Evolutionary conservation across 164 flowering plant species (phyloP), one percentile per base, ranked within the genome.

Genomic region (Piper longum): DNA sequence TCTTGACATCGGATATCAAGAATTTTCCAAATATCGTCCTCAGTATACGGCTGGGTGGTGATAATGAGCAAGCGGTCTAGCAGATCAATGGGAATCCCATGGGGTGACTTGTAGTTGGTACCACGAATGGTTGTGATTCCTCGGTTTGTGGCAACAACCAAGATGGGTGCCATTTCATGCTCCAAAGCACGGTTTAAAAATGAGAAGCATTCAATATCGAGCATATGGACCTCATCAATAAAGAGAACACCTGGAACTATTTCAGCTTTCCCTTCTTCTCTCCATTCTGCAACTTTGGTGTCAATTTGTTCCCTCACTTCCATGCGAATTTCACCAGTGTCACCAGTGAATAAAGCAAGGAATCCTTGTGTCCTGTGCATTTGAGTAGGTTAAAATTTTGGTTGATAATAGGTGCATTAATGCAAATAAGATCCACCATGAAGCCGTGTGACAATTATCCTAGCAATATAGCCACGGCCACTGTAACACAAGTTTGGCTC

Each of bases 191-290:
- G 91, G 71, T 93, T 93, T 41, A 93, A 82, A 77, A 90, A 93
- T 41, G 97, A 93, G 67, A 93, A 90, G 70, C 97, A 90, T 71
- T 93, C 95, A 5, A 88, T 85, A 75, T 90, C 99, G 14, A 93
- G 88, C 99, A 90, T 93, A 78, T 93, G 99, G 19, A 93, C 99
- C 74, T 90, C 99, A 65, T 93, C 99, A 54, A 93, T 90, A 78
- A 93, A 93, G 58, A 90, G 83, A 39, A 93, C 96, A n/a, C 99
- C 99, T 0, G 97, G 99, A n/a, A 88, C 83, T 40, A 93, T 87
- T 71, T 93, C 99, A n/a, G 97, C 96, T 70, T 93, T 93, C 43
- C 99, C 98, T 84, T 93, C 99, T 69, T 93, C 99, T 62, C 89
- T 79, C 99, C 99, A 93, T 71, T 93, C 99, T 14, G 96, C 97